Conservation (phyloP, 768 basidiomycete species). For the Clitopilus passeckerianus region DNA sequence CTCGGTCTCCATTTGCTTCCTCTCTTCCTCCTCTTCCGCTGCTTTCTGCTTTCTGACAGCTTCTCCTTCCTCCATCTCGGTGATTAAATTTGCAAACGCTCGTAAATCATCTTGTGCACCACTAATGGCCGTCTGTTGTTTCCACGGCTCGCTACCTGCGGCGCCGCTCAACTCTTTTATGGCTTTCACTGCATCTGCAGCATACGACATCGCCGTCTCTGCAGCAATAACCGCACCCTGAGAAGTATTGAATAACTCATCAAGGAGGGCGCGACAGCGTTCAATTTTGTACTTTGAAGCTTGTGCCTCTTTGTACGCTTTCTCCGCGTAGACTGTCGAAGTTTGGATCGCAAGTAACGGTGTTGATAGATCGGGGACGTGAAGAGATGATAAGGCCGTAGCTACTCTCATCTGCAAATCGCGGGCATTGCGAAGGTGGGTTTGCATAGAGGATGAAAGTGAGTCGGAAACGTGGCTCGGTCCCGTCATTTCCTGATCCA, state of each 20-base stretch:
- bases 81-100: slow-evolving; percentile 11
- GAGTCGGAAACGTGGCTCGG: background rate
- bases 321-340: slow-evolving; percentile 17
- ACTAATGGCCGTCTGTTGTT: slow-evolving; percentile 7
- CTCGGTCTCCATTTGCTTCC: slow-evolving; percentile 2
- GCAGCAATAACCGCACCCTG: slow-evolving; percentile 18
- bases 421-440: background rate
- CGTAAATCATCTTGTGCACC: slow-evolving; percentile 13
- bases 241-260: slow-evolving; percentile 21
- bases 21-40: slow-evolving; percentile 8
- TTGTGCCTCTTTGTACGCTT: slow-evolving; percentile 18
- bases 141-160: slow-evolving; percentile 3
- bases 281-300: slow-evolving; percentile 22
- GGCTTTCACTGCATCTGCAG: slow-evolving; percentile 17
- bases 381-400: slow-evolving; percentile 15
- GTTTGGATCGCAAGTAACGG: slow-evolving; percentile 16
- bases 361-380: slow-evolving; percentile 11
- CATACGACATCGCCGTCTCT: slow-evolving; percentile 16
- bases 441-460: background rate
- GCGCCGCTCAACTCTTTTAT: slow-evolving; percentile 10
- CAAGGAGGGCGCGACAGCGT: slow-evolving; percentile 21
- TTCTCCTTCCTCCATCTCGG: slow-evolving; percentile 13
- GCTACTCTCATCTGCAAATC: slow-evolving; percentile 16
- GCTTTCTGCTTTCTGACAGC: slow-evolving; percentile 9
- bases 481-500: background rate